phyloP scores from a whole-genome alignment of 2,329 filamentous ascomycete genomes.

The Hymenotorrendiella dingleyae region DNA sequence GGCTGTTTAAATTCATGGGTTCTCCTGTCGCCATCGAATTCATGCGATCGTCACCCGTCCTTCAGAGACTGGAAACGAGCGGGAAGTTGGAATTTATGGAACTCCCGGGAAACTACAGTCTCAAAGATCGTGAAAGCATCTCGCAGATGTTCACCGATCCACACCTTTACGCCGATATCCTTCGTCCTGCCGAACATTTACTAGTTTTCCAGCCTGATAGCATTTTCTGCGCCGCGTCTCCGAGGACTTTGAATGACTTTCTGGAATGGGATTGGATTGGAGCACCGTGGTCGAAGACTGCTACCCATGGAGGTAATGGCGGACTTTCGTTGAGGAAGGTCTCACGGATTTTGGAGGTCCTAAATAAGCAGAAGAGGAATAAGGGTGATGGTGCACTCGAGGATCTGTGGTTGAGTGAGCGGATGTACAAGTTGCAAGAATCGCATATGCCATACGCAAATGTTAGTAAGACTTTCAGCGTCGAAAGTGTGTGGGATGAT shows the following conservation, averaged over 20 bases:
- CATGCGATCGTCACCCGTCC: slow-evolving; percentile 38
- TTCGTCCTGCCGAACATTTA: slow-evolving; percentile 46
- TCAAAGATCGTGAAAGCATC: slow-evolving; percentile 40
- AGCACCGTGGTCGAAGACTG: slow-evolving; percentile 24
- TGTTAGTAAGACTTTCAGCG: slow-evolving; percentile 37
- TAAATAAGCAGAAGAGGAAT: slow-evolving; percentile 34
- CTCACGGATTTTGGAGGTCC: slow-evolving; percentile 20
- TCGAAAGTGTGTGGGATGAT: slow-evolving; percentile 44
- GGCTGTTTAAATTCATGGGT: slow-evolving; percentile 51
- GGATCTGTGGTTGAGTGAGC: slow-evolving; percentile 42
- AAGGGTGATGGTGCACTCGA: slow-evolving; percentile 40
- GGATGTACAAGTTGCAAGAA: slow-evolving; percentile 22
- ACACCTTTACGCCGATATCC: slow-evolving; percentile 46
- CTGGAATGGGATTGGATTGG: slow-evolving; percentile 43
- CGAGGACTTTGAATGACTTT: slow-evolving; percentile 45
- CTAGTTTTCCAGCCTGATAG: slow-evolving; percentile 50
- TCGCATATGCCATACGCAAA: slow-evolving; percentile 25
- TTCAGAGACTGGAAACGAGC: slow-evolving; percentile 40
- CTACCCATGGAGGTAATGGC: slow-evolving; percentile 26
- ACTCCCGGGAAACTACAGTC: slow-evolving; percentile 41
- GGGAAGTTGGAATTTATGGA: slow-evolving; percentile 45
- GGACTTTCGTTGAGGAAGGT: slow-evolving; percentile 26
- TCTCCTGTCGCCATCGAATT: slow-evolving; percentile 39
- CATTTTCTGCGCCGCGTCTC: slow-evolving; percentile 49
- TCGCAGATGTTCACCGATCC: slow-evolving; percentile 43